phyloP scores from a whole-genome alignment of 306 rosid genomes.

The Quercus suber region DNA sequence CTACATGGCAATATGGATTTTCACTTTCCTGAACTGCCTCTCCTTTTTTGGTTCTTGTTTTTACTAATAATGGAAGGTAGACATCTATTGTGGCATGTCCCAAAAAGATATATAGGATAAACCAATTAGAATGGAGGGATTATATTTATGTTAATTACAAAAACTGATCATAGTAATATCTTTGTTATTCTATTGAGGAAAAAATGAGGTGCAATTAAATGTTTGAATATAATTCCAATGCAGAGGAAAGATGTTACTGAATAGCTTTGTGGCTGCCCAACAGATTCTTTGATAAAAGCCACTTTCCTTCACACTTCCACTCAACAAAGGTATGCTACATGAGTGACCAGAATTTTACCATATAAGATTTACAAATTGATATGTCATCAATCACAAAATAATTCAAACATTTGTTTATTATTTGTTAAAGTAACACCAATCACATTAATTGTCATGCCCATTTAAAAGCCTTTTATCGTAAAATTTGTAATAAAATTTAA shows the following conservation, averaged over 20 bases:
- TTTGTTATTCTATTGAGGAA: not conserved
- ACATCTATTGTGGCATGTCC: too few relatives aligned
- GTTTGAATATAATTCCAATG: constrained; percentile 14
- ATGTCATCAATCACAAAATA: too few relatives aligned
- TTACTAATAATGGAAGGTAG: too few relatives aligned
- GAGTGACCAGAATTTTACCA: not conserved
- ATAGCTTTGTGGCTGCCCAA: constrained; percentile 36
- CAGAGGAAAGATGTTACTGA: constrained; percentile 49
- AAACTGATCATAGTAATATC: not conserved
- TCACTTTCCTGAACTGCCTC: not conserved
- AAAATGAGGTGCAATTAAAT: constrained; percentile 2
- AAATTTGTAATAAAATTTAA: too few relatives aligned
- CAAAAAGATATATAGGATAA: not conserved
- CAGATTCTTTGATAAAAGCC: constrained; percentile 40
- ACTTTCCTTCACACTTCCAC: constrained; percentile 32
- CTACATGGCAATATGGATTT: not conserved
- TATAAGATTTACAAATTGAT: too few relatives aligned
- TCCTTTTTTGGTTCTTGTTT: not conserved
- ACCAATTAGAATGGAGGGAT: not conserved
- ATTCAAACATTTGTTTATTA: too few relatives aligned
- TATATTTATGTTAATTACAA: not conserved
- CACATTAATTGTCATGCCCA: too few relatives aligned
- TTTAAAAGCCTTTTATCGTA: too few relatives aligned
- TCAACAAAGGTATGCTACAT: constrained; percentile 41
- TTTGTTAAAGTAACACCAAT: too few relatives aligned